Conservation (phyloP, 306 rosid genomes). For the Glycine tomentella region DNA sequence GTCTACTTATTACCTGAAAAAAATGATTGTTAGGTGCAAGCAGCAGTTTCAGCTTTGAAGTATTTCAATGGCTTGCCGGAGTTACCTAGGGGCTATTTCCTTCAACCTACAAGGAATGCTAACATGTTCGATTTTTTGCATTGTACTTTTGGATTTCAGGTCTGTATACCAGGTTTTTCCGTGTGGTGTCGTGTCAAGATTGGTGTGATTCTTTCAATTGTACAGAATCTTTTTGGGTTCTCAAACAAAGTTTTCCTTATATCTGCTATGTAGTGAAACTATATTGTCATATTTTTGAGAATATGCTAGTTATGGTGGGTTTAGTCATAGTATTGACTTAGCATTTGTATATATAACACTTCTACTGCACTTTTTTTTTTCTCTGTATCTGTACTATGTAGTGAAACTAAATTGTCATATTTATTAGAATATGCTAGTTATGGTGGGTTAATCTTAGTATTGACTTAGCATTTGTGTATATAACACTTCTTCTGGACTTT, state of each 20-base stretch:
- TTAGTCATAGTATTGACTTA: neutral
- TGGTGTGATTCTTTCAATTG: conserved; percentile 22
- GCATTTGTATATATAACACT: neutral
- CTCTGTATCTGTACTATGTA: conserved; percentile 5
- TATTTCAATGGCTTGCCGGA: conserved; percentile 74
- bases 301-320: conserved; percentile 3
- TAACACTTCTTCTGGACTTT: neutral
- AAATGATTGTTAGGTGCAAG: conserved; percentile 72
- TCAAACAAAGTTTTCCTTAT: conserved; percentile 25
- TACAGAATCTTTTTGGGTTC: neutral
- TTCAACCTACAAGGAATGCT: conserved; percentile 69
- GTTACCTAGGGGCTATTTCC: conserved; percentile 66
- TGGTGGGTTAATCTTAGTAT: conserved; percentile 13
- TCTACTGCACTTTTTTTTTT: neutral
- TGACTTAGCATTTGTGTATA: neutral
- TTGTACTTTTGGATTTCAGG: conserved; percentile 93
- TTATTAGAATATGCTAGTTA: neutral
- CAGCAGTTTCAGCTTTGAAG: conserved; percentile 77
- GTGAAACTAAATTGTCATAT: conserved; percentile 26
- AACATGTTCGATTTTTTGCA: conserved; percentile 87
- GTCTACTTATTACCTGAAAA: conserved; percentile 32
- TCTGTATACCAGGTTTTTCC: conserved; percentile 41
- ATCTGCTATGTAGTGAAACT: conserved; percentile 22
- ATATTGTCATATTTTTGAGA: conserved; percentile 7
- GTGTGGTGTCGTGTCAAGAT: conserved; percentile 28